These are phyloP conservation scores for Raphanus raphanistrum DNA, from an alignment of 345 rosid species.

Conservation along the genomic window DNA sequence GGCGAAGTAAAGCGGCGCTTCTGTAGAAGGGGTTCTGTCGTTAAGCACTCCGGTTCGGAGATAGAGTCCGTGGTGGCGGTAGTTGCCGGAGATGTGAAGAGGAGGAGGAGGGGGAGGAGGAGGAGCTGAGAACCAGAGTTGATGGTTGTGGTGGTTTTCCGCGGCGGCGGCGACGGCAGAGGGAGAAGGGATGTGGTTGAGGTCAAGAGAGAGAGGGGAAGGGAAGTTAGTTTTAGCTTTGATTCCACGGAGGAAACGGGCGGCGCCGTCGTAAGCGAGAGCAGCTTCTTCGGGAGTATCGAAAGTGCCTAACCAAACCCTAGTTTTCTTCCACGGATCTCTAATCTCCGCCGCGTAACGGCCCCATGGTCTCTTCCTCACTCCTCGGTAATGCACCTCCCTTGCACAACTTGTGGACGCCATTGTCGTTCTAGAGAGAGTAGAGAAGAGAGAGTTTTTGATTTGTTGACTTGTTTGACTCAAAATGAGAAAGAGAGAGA, in stretches of 20 bases:
- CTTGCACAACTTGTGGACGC: slow-evolving; percentile 53
- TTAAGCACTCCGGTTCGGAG: slow-evolving; percentile 60
- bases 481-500: slow-evolving; percentile 16
- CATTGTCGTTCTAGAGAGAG: slow-evolving; percentile 35
- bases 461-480: slow-evolving; percentile 39
- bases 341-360: slow-evolving; percentile 96
- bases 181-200: slow-evolving; percentile 48
- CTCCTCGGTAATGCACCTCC: slow-evolving; percentile 90
- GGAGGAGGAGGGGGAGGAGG: slow-evolving; percentile 30
- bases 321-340: slow-evolving; percentile 93
- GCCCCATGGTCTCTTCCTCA: slow-evolving; percentile 97
- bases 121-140: slow-evolving; percentile 42
- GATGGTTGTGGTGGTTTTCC: slow-evolving; percentile 25
- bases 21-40: slow-evolving; percentile 38
- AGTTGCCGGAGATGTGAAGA: neutral
- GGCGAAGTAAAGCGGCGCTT: slow-evolving; percentile 24
- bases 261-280: slow-evolving; percentile 91
- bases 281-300: slow-evolving; percentile 99
- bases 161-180: slow-evolving; percentile 29
- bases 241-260: slow-evolving; percentile 83
- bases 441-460: slow-evolving; percentile 18
- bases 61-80: slow-evolving; percentile 47
- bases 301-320: slow-evolving; percentile 96
- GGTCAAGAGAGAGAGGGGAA: slow-evolving; percentile 66
- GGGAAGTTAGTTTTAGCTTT: slow-evolving; percentile 96